Evolutionary conservation across 2,329 filamentous ascomycete species (phyloP), one percentile per base, ranked within the genome.

Genomic region (Arthrobotrys conoides): DNA sequence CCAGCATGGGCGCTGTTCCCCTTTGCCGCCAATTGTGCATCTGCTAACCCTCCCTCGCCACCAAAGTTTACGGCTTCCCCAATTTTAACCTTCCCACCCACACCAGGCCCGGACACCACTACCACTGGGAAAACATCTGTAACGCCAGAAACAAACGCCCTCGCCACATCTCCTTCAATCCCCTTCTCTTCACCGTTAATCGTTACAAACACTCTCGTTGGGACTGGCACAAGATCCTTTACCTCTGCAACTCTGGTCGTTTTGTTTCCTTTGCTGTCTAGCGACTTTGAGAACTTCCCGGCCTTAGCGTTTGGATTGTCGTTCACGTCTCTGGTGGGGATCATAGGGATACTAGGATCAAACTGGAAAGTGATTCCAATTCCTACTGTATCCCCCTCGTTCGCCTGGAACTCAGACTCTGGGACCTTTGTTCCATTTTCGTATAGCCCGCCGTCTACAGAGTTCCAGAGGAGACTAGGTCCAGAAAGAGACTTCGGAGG

Each of bases 71-170:
- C 75, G 3, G 75, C 68, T n/a, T 78, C 75, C 20, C 75, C 75
- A 33, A 78, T 78, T 44, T 57, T 68, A 9, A 72, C 68, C 10
- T 78, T 78, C 22, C 75, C 75, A 51, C 68, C 55, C 10, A 78
- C 48, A 16, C 75, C 75, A 6, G 75, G 75, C 6, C 75, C 75
- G 18, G 63, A 78, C 24, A 78, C 75, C 6, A 69, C 46, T 18
- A 78, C 36, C 14, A 78, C 75, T 14, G 75, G 75, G 22, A 72
- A 78, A 9, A 78, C 68, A 65, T 78, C 75, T 6, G 75, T 72
- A 4, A 49, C 24, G 12, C 75, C 75, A 4, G 38, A 49, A n/a
- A 78, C 36, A 36, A 69, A 72, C 4, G 27, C 36, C 44, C 68
- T 67, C 16, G 75, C 63, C 9, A 65, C 63, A 16, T 61, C 68